Conservation (phyloP, 495 filamentous ascomycete genomes). For the Aspergillus panamensis region DNA sequence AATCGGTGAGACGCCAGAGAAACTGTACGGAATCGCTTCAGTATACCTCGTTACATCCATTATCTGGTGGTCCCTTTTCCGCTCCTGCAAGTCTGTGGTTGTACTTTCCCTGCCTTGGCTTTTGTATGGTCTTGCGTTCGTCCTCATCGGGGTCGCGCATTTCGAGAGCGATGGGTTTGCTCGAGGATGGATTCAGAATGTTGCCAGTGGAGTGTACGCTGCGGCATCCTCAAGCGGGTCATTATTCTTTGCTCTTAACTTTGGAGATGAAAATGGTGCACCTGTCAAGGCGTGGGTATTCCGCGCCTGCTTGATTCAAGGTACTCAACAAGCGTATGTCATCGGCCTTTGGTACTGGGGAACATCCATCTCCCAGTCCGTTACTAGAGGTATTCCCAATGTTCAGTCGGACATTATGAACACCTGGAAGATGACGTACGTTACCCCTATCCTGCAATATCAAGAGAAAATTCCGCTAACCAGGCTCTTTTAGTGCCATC, state of each 20-base stretch:
- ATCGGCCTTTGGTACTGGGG: conserved; percentile 54
- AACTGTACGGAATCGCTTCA: conserved; percentile 63
- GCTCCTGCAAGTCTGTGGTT: conserved; percentile 58
- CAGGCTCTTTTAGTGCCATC: conserved; percentile 28
- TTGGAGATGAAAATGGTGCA: conserved; percentile 49
- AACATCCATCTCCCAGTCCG: conserved; percentile 37
- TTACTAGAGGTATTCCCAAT: conserved; percentile 33
- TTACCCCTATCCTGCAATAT: conserved; percentile 2
- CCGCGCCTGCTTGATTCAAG: conserved; percentile 50
- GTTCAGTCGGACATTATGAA: conserved; percentile 36
- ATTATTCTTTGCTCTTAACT: conserved; percentile 51
- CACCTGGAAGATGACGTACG: conserved; percentile 48
- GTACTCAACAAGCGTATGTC: conserved; percentile 49
- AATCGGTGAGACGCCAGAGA: conserved; percentile 56
- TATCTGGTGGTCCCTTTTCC: conserved; percentile 65
- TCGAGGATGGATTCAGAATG: conserved; percentile 50
- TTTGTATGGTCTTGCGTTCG: conserved; percentile 63
- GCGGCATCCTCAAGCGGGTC: conserved; percentile 49
- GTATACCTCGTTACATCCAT: conserved; percentile 61
- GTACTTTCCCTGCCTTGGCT: conserved; percentile 59
- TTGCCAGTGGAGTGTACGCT: conserved; percentile 47
- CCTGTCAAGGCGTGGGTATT: conserved; percentile 52
- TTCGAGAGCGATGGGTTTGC: conserved; percentile 41
- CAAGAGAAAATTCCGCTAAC: conserved; percentile 14
- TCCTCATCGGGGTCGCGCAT: conserved; percentile 64